These are phyloP conservation scores for Orobanche coerulescens DNA, from an alignment of 257 asterid species.

Conservation along the genomic window DNA sequence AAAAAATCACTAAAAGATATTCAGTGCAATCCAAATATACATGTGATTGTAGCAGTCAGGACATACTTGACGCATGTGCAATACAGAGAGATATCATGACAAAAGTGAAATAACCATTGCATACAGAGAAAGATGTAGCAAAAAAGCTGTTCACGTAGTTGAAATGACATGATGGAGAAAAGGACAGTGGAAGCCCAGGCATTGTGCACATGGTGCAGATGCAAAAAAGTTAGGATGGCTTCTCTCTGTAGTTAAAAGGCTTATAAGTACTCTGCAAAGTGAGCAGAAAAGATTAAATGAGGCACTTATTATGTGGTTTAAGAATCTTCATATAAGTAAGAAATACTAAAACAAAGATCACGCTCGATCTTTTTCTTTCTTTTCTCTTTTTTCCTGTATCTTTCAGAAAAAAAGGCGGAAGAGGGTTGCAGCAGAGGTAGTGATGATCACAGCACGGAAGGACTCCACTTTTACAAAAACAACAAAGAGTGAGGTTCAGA, in stretches of 20 bases:
- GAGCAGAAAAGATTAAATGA: not conserved
- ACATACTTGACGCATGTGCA: not conserved
- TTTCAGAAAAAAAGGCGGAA: not conserved
- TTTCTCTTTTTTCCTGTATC: not conserved
- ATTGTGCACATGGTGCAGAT: not conserved
- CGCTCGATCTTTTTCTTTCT: not conserved
- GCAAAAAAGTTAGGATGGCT: constrained; percentile 2
- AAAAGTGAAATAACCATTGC: not conserved
- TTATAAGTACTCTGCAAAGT: not conserved
- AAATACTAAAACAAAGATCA: not conserved
- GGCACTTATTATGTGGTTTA: not conserved
- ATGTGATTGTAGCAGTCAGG: not conserved
- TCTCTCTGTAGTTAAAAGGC: not conserved
- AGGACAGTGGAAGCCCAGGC: not conserved
- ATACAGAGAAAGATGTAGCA: not conserved
- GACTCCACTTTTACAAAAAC: not conserved
- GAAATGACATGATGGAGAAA: not conserved
- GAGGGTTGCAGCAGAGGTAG: not conserved
- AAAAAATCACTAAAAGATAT: not conserved
- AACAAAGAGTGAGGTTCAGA: not conserved
- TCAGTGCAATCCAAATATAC: not conserved
- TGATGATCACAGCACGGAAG: not conserved
- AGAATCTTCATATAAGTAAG: not conserved
- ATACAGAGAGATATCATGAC: constrained; percentile 4
- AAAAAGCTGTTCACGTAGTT: not conserved